phyloP scores from a whole-genome alignment of 164 flowering plant genomes.

The Berberis vulgaris region DNA sequence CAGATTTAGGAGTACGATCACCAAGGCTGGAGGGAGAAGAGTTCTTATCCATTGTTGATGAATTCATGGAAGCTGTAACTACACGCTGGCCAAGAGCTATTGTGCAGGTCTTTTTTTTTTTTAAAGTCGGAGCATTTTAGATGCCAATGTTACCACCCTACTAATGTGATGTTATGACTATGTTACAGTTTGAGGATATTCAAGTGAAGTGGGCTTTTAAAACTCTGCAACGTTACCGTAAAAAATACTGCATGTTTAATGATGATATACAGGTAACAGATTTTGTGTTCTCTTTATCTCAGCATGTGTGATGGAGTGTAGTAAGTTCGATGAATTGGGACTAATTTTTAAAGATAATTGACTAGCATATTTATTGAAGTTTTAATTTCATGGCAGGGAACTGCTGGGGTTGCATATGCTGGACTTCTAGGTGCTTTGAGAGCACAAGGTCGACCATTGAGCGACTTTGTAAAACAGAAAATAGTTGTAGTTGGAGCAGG shows the following conservation, averaged over 20 bases:
- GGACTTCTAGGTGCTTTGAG: conserved; percentile 91
- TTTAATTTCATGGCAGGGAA: conserved; percentile 47
- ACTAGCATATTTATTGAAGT: background rate
- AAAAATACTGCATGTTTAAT: conserved; percentile 91
- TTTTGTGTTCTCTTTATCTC: background rate
- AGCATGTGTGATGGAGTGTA: too few relatives aligned
- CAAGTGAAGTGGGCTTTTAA: conserved; percentile 99
- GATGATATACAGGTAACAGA: conserved; percentile 89
- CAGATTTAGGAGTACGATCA: conserved; percentile 92
- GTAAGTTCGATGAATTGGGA: too few relatives aligned
- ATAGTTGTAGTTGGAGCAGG: conserved; percentile 99
- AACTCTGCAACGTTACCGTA: conserved; percentile 83
- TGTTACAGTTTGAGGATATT: conserved; percentile 86
- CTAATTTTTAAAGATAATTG: background rate
- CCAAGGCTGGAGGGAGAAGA: conserved; percentile 97
- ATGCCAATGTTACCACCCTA: background rate
- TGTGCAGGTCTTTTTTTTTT: conserved; percentile 57
- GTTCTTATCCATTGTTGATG: conserved; percentile 81
- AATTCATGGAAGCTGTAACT: conserved; percentile 92
- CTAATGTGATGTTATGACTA: background rate
- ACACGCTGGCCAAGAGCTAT: conserved; percentile 97
- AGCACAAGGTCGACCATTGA: conserved; percentile 85
- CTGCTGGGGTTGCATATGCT: conserved; percentile 99
- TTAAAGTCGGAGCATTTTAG: conserved; percentile 1
- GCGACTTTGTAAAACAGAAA: conserved; percentile 86